These are phyloP conservation scores for Babesia sp. DNA, from an alignment of 169 alveolate species.

Conservation along the genomic window DNA sequence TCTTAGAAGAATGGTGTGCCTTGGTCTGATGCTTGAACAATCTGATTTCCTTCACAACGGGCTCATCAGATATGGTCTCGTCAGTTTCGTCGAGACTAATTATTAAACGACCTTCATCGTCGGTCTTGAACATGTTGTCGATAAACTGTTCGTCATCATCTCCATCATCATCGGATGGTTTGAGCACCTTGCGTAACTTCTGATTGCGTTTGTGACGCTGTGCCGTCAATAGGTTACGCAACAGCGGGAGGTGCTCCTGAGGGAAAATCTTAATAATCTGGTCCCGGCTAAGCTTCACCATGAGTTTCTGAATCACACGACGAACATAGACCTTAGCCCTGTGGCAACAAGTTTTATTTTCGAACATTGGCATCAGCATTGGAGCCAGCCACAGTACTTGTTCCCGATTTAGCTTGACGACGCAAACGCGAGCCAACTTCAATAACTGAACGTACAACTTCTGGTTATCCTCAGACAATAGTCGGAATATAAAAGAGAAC, in stretches of 20 bases:
- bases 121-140: slow-evolving; percentile 54
- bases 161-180: slow-evolving; percentile 26
- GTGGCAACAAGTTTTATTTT: slow-evolving; percentile 45
- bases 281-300: slow-evolving; percentile 51
- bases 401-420: slow-evolving; percentile 47
- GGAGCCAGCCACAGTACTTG: slow-evolving; percentile 55
- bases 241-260: slow-evolving; percentile 52
- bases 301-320: slow-evolving; percentile 51
- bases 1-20: not conserved
- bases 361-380: slow-evolving; percentile 49
- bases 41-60: not conserved
- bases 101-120: slow-evolving; percentile 47
- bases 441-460: slow-evolving; percentile 45
- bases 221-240: slow-evolving; percentile 40
- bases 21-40: not conserved
- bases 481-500: slow-evolving; percentile 23
- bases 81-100: slow-evolving; percentile 17
- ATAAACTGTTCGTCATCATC: slow-evolving; percentile 52
- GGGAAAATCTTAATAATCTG: slow-evolving; percentile 54
- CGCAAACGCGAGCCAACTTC: slow-evolving; percentile 55
- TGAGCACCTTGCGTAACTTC: slow-evolving; percentile 23
- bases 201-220: slow-evolving; percentile 14
- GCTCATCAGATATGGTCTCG: slow-evolving; percentile 12
- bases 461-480: slow-evolving; percentile 18
- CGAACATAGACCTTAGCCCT: slow-evolving; percentile 57